Conservation (phyloP, 257 asterid species). For the Gardenia jasminoides region DNA sequence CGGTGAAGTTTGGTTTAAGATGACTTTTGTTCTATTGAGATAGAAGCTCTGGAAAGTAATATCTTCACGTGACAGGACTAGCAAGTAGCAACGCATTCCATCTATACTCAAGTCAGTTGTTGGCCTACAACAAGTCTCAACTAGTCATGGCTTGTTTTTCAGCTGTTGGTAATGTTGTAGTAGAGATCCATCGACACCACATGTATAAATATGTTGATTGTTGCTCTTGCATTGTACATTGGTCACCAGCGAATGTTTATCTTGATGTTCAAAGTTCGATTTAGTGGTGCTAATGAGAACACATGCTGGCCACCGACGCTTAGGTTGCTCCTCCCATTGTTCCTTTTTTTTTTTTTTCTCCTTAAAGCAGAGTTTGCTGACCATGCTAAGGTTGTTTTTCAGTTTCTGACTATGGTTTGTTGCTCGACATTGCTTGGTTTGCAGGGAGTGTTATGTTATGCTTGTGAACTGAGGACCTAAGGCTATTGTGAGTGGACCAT, state of each 20-base stretch:
- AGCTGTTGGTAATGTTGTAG: no score
- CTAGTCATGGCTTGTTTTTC: no score
- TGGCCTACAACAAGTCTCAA: no score
- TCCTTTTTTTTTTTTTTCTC: not conserved
- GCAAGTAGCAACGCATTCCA: not conserved
- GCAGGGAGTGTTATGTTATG: not conserved
- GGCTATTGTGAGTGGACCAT: no score
- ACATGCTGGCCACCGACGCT: not conserved
- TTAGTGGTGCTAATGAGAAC: not conserved
- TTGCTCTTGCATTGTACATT: not conserved
- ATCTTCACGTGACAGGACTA: not conserved
- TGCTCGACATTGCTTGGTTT: no score
- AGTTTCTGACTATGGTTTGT: no score
- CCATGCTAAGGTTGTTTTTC: no score
- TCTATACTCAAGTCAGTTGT: not conserved
- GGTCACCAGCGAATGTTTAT: not conserved
- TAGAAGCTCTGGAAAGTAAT: not conserved
- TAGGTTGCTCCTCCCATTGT: not conserved
- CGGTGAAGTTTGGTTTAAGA: no score
- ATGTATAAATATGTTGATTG: no score
- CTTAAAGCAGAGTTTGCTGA: no score
- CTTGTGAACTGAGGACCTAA: not conserved
- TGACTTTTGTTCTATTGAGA: not conserved
- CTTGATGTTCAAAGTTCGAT: not conserved
- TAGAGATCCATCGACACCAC: no score